Evolutionary conservation across 306 rosid species (phyloP).

Genomic region (Fragaria iinumae): DNA sequence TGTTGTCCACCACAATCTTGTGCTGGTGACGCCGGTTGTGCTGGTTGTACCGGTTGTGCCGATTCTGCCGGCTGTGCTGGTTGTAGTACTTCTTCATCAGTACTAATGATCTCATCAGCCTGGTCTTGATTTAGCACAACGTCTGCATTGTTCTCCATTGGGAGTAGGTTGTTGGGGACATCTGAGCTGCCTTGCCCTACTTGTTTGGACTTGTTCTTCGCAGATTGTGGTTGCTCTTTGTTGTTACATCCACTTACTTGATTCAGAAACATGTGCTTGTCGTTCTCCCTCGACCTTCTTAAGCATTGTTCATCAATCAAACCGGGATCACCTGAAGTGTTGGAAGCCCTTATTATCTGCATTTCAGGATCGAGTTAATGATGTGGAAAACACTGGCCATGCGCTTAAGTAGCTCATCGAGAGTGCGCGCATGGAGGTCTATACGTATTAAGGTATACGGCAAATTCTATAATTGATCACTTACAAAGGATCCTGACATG

Average conservation of each 20-base stretch:
- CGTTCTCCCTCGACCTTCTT: neutral
- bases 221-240: neutral
- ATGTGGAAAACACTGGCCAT: neutral
- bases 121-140: neutral
- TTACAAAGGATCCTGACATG: conserved; percentile 24
- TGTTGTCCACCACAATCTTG: neutral
- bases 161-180: neutral
- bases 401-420: neutral
- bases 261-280: neutral
- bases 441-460: too few species aligned
- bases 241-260: neutral
- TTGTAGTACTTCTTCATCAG: neutral
- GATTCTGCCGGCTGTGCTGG: neutral
- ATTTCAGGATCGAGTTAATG: neutral
- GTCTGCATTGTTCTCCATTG: neutral
- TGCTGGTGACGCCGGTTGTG: neutral
- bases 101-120: neutral
- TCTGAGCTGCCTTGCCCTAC: neutral
- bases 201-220: neutral
- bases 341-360: neutral
- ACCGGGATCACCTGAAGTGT: neutral
- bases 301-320: neutral
- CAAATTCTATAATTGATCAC: neutral
- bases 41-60: neutral
- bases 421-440: neutral